Conservation (phyloP, 768 basidiomycete species). For the Naganishia vaughanmartiniae region DNA sequence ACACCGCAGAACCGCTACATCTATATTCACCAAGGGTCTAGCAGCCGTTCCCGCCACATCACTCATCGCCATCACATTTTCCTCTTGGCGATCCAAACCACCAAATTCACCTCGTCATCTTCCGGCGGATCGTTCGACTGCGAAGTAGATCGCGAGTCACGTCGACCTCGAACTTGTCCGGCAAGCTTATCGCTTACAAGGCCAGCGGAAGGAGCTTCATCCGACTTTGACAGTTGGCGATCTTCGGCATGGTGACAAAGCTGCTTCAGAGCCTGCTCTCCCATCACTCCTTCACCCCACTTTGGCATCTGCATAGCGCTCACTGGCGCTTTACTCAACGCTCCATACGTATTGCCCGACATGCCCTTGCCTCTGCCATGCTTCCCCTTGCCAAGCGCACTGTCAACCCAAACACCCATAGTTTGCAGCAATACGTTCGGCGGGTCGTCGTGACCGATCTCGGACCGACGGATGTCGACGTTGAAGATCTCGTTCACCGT, state of each 20-base stretch:
- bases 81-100: conserved; percentile 23
- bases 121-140: not conserved
- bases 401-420: conserved; percentile 27
- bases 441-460: not conserved
- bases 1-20: not conserved
- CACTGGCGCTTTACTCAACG: not conserved
- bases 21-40: not conserved
- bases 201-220: not conserved
- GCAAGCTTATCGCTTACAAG: not conserved
- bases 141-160: not conserved
- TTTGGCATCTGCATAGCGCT: not conserved
- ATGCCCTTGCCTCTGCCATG: conserved; percentile 28
- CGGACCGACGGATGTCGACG: conserved; percentile 23
- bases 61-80: not conserved
- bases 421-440: conserved; percentile 5
- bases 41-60: not conserved
- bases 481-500: conserved; percentile 31
- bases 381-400: conserved; percentile 29
- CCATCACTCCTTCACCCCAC: conserved; percentile 24
- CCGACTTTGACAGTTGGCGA: not conserved
- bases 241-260: not conserved
- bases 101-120: conserved; percentile 20
- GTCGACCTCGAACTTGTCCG: not conserved
- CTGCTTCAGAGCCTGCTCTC: conserved; percentile 17
- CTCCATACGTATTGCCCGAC: conserved; percentile 3